phyloP scores from a whole-genome alignment of 139 green algal species.

The Chlamydomonas schloesseri region DNA sequence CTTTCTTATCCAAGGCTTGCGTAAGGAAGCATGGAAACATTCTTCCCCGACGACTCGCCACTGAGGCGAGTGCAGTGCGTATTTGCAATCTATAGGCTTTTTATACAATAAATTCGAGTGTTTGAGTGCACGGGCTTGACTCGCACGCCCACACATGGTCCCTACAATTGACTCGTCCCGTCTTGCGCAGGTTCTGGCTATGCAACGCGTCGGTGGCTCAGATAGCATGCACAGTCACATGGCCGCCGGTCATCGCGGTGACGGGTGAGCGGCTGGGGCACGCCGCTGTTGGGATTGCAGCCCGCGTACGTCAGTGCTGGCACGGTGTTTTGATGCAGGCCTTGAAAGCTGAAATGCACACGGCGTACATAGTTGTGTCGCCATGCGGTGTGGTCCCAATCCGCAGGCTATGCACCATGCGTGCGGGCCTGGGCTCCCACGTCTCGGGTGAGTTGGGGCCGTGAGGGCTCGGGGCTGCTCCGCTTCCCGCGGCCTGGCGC shows the following conservation, averaged over 20 bases:
- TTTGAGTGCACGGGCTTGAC: background rate
- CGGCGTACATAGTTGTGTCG: no score
- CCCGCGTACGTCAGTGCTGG: no score
- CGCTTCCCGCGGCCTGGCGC: no score
- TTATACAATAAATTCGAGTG: background rate
- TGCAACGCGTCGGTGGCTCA: conserved; percentile 4
- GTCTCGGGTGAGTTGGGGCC: background rate
- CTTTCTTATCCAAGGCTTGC: background rate
- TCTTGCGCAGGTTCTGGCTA: conserved; percentile 19
- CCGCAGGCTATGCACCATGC: conserved; percentile 35
- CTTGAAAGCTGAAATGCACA: background rate
- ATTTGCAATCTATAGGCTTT: no score
- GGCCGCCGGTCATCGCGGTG: conserved; percentile 18
- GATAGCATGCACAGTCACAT: conserved; percentile 7
- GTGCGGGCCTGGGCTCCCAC: conserved; percentile 23
- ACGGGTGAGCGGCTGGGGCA: background rate
- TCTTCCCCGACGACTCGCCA: background rate
- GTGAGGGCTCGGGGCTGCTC: no score
- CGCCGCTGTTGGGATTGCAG: background rate
- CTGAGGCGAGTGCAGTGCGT: background rate
- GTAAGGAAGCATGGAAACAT: conserved; percentile 4
- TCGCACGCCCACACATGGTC: background rate
- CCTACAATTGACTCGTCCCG: background rate
- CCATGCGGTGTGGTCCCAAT: background rate
- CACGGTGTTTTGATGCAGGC: no score